Conservation (phyloP, 345 rosid genomes). For the Pistacia integerrima region DNA sequence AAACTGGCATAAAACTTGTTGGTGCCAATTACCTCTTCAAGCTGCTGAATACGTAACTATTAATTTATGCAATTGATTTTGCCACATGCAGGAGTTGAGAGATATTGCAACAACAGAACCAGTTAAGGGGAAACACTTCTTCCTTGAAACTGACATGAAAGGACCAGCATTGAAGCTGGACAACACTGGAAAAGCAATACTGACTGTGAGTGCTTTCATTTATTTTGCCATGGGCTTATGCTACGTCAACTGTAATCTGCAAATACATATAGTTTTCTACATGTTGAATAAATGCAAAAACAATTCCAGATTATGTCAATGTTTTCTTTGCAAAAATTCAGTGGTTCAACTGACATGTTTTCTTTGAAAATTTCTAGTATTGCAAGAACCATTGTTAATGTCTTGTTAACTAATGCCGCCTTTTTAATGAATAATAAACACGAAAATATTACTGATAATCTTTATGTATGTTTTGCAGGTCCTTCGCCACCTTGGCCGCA, state of each 20-base stretch:
- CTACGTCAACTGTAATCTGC: not conserved
- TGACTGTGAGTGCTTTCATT: slow-evolving; percentile 58
- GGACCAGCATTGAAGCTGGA: slow-evolving; percentile 88
- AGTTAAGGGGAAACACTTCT: slow-evolving; percentile 74
- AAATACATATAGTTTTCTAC: not conserved
- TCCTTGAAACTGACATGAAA: slow-evolving; percentile 84
- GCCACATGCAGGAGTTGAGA: slow-evolving; percentile 62
- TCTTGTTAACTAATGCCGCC: too few relatives aligned
- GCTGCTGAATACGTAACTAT: not conserved
- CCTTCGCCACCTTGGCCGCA: slow-evolving; percentile 90
- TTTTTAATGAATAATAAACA: not conserved
- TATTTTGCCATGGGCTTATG: not conserved
- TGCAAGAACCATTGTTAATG: too few relatives aligned
- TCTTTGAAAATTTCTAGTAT: not conserved
- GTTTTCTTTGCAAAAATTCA: too few relatives aligned
- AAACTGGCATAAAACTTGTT: too few relatives aligned
- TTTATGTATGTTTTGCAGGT: slow-evolving; percentile 47
- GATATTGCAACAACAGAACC: slow-evolving; percentile 68
- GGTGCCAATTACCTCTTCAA: slow-evolving; percentile 2
- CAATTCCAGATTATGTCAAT: not conserved
- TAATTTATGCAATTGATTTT: slow-evolving; percentile 13
- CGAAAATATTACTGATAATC: not conserved
- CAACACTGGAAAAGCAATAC: slow-evolving; percentile 87
- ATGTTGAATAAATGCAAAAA: not conserved
- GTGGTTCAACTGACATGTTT: not conserved